Base-by-base conservation (phyloP, 495 filamentous ascomycete species). In the Hypoxylon lenormandii region DNA sequence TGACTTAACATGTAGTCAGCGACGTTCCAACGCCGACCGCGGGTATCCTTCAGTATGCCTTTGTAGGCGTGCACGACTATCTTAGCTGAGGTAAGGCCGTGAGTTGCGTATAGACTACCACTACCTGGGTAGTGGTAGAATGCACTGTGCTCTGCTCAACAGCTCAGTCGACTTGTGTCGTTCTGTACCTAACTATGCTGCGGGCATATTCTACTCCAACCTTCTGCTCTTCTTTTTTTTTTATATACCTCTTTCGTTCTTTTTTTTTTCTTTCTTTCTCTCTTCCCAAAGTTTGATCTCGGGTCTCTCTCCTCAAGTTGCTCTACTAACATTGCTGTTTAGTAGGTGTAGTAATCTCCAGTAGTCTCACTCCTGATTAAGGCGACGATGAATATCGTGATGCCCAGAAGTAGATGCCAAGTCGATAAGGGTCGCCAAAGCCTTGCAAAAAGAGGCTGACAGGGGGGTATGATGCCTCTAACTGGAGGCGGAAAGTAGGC, bases 391-490 rank as follows among this genome's bases (percentile, higher is more conserved):
- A 49, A 51, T 26, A 21, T 46, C 30, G 45, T 13, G 10, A 19
- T 50, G 60, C 45, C 55, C 22, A 46, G 33, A 13, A 53, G 42
- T 12, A 45, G 38, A 48, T 23, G 30, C 52, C 50, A 30, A 53
- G 56, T 22, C 56, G 38, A 37, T 36, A 33, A 48, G 36, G 22
- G 45, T 49, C 48, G 45, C 50, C 49, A 48, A 48, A 38, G 23
- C 36, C 42, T 23, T 62, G 26, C 38, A 57, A 13, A 45, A n/a
- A 43, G 59, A 26, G 45, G 26, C 37, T 13, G 28, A 26, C 42
- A n/a, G n/a, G 65, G 42, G 58, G 43, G 12, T 49, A 58, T 60
- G 58, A 8, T 10, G 42, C 15, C 52, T 55, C 68, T 30, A 48
- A 48, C 28, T 38, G 15, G 57, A 62, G 68, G 37, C 23, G 22